Evolutionary conservation across 768 basidiomycete genomes (phyloP), one percentile per base, ranked within the genome.

Genomic region (Pisolithus microcarpus): DNA sequence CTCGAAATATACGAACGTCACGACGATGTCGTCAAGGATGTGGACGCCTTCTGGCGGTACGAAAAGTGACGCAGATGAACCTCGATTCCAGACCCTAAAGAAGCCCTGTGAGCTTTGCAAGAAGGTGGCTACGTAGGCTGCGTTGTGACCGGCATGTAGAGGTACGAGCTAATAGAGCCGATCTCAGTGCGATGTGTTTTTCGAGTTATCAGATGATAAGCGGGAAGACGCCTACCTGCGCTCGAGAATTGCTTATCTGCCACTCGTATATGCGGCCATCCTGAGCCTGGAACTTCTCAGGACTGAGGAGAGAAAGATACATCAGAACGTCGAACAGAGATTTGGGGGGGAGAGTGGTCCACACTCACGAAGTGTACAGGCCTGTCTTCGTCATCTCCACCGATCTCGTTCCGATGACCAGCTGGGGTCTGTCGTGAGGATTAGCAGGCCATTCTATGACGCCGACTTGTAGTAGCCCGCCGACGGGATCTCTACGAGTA

Each of bases 1-100:
- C 45, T 63, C 66, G n/a, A 68, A 67, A 42, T 67, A 71, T 18
- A 71, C 52, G 28, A 71, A 70, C 0, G 70, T 70, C 49, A 68
- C 65, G 30, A 70, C 23, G 34, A 70, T 68, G 34, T 70, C 70
- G 45, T 71, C 68, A 11, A 70, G 51, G 37, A 70, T 68, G 28
- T 44, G 54, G 9, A 50, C 38, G 6, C 67, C 68, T 26, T 62
- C 63, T 7, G 65, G 65, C 10, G 62, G 52, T 19, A 71, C 37
- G 30, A 59, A 58, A 5, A 70, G 53, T 9, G 63, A 58, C 3
- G 62, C 59, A 4, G 54, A 50, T 15, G 50, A 34, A 49, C 51
- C 62, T 5, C 58, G 59, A 5, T 52, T 64, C 5, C 58, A 57
- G 7, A 46, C 36, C 8, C 56, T 23, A 19, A 56, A 53, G 9